Conservation (phyloP, 2,329 filamentous ascomycete species). For the Ilyonectria mors-panacis region DNA sequence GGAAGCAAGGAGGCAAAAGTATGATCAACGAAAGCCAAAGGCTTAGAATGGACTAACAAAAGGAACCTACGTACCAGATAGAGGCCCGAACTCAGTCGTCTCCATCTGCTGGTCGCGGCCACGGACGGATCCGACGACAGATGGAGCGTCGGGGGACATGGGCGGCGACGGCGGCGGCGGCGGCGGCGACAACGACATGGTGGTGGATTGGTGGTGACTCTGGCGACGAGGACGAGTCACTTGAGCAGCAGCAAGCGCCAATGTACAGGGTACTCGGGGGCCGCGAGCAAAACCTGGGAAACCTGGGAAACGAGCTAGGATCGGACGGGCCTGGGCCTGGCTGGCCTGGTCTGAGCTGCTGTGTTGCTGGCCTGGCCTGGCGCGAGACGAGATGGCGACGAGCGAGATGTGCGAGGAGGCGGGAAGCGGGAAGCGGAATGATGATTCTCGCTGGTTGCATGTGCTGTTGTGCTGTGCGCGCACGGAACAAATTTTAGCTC, state of each 20-base stretch:
- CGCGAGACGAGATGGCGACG: slow-evolving; percentile 3
- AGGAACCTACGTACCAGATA: slow-evolving; percentile 16
- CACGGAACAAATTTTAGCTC: slow-evolving; percentile 31
- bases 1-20: slow-evolving; percentile 4
- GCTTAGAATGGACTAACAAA: slow-evolving; percentile 14
- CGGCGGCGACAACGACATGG: slow-evolving; percentile 2
- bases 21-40: slow-evolving; percentile 20
- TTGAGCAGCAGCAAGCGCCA: not conserved
- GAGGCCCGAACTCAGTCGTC: slow-evolving; percentile 17
- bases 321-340: slow-evolving; percentile 2
- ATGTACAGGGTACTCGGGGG: slow-evolving; percentile 7
- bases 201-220: slow-evolving; percentile 11
- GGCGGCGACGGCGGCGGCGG: slow-evolving; percentile 19
- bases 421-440: slow-evolving; percentile 17
- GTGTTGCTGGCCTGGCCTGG: slow-evolving; percentile 8
- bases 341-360: slow-evolving; percentile 6
- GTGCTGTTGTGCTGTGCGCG: slow-evolving; percentile 15
- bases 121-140: slow-evolving; percentile 29
- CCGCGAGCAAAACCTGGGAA: not conserved
- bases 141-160: slow-evolving; percentile 26
- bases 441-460: slow-evolving; percentile 22
- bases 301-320: slow-evolving; percentile 3
- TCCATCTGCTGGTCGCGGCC: slow-evolving; percentile 17
- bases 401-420: slow-evolving; percentile 13
- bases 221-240: not conserved